Percentiles rank a stretch among this genome's conserved stretches.
Evolutionary conservation across 2,329 filamentous ascomycete species (phyloP).

Genomic region (Nemania sp.): DNA sequence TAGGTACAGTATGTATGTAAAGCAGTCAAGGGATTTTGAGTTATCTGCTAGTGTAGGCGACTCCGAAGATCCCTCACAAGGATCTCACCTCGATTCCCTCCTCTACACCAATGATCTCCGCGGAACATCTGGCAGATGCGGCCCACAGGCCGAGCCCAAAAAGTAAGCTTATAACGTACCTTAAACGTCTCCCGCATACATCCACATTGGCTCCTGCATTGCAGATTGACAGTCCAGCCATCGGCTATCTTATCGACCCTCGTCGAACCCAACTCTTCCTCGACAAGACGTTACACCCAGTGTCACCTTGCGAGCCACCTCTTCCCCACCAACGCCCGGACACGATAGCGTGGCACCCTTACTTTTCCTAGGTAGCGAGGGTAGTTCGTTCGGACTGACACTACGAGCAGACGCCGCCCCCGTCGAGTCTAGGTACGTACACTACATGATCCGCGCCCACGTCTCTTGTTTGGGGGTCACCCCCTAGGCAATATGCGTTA

Average conservation of each 20-base stretch:
- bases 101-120: slow-evolving; percentile 9
- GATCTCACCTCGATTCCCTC: slow-evolving; percentile 14
- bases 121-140: slow-evolving; percentile 6
- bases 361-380: slow-evolving; percentile 4
- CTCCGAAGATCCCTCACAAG: slow-evolving; percentile 23
- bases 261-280: slow-evolving; percentile 16
- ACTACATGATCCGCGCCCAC: slow-evolving; percentile 18
- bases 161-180: slow-evolving; percentile 27
- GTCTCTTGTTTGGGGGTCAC: slow-evolving; percentile 15
- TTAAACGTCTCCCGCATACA: slow-evolving; percentile 24
- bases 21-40: slow-evolving; percentile 20
- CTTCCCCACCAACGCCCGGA: slow-evolving; percentile 19
- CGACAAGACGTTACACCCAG: slow-evolving; percentile 9
- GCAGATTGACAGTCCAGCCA: slow-evolving; percentile 23
- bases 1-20: neutral
- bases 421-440: neutral
- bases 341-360: slow-evolving; percentile 27
- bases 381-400: slow-evolving; percentile 8
- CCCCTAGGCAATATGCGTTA: neutral
- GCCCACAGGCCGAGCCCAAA: slow-evolving; percentile 16
- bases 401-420: slow-evolving; percentile 2
- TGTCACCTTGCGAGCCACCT: slow-evolving; percentile 2
- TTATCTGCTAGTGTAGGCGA: slow-evolving; percentile 23
- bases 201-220: slow-evolving; percentile 22
- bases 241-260: slow-evolving; percentile 29